Percentiles rank a stretch among this genome's conserved stretches.
phyloP scores from a whole-genome alignment of 2,329 filamentous ascomycete species.

The Exophiala aquamarina region DNA sequence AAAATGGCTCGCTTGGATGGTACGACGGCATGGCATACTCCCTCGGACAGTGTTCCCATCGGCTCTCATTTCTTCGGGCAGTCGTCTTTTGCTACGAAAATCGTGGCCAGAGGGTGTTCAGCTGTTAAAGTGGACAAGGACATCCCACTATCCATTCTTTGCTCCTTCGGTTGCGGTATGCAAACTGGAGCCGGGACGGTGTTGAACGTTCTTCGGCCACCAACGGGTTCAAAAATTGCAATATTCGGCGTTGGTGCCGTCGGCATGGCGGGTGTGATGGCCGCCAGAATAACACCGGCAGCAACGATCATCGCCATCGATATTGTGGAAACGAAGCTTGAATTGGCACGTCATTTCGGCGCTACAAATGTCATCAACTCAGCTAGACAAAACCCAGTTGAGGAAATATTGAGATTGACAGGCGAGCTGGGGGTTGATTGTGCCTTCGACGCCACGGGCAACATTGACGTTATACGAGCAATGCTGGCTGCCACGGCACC shows the following conservation, averaged over 20 bases:
- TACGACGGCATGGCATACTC: background rate
- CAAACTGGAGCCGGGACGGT: slow-evolving; percentile 31
- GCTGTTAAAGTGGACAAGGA: slow-evolving; percentile 23
- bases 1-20: no score
- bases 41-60: slow-evolving; percentile 1
- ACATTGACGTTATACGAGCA: slow-evolving; percentile 11
- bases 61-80: slow-evolving; percentile 29
- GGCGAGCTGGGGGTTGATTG: slow-evolving; percentile 16
- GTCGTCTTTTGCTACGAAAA: slow-evolving; percentile 28
- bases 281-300: slow-evolving; percentile 27
- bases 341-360: slow-evolving; percentile 44
- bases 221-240: slow-evolving; percentile 22
- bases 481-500: slow-evolving; percentile 6
- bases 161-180: slow-evolving; percentile 30
- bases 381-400: slow-evolving; percentile 27
- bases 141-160: slow-evolving; percentile 20
- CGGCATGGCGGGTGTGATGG: slow-evolving; percentile 34
- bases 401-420: slow-evolving; percentile 28
- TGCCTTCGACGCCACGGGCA: slow-evolving; percentile 17
- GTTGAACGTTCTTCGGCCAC: slow-evolving; percentile 18
- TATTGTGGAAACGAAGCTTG: slow-evolving; percentile 41
- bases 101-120: slow-evolving; percentile 22
- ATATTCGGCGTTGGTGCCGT: slow-evolving; percentile 34
- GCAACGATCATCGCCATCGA: slow-evolving; percentile 45
- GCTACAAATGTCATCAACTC: slow-evolving; percentile 43